Evolutionary conservation across 306 rosid species (phyloP).

Genomic region (Abrus pulchellus): DNA sequence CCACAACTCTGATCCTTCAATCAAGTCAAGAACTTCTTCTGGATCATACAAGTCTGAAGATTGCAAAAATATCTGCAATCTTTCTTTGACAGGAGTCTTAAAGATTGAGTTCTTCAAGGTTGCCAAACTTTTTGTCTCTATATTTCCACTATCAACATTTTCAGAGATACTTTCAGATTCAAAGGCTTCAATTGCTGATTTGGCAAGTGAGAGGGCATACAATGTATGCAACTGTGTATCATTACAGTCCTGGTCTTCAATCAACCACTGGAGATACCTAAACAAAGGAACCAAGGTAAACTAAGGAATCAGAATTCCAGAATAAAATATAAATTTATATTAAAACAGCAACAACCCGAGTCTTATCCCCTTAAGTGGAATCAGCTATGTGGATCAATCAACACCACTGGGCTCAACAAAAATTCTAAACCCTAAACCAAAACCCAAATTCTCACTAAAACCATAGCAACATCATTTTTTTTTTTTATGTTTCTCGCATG

Average conservation of each 20-base stretch:
- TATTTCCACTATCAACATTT: constrained; percentile 58
- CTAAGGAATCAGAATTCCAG: constrained; percentile 7
- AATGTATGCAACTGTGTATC: constrained; percentile 86
- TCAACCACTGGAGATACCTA: constrained; percentile 98
- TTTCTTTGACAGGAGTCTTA: constrained; percentile 77
- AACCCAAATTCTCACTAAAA: constrained; percentile 1
- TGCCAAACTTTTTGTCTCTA: constrained; percentile 49
- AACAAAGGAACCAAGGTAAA: constrained; percentile 43
- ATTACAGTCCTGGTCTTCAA: constrained; percentile 85
- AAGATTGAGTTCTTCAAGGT: constrained; percentile 60
- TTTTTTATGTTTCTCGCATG: too few relatives aligned
- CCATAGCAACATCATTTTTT: background rate
- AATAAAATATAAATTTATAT: constrained; percentile 34
- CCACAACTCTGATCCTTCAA: constrained; percentile 97
- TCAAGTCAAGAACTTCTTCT: constrained; percentile 91
- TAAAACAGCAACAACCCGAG: constrained; percentile 12
- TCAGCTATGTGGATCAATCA: background rate
- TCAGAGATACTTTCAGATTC: constrained; percentile 60
- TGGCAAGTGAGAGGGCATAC: constrained; percentile 93
- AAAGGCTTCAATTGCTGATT: constrained; percentile 79
- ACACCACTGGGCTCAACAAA: constrained; percentile 9
- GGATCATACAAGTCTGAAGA: constrained; percentile 96
- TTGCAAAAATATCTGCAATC: constrained; percentile 87
- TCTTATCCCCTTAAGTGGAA: constrained; percentile 1
- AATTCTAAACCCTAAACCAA: background rate